Percentiles rank a stretch among this genome's conserved stretches.
phyloP scores from a whole-genome alignment of 768 basidiomycete species.

The Trametes sanguinea region DNA sequence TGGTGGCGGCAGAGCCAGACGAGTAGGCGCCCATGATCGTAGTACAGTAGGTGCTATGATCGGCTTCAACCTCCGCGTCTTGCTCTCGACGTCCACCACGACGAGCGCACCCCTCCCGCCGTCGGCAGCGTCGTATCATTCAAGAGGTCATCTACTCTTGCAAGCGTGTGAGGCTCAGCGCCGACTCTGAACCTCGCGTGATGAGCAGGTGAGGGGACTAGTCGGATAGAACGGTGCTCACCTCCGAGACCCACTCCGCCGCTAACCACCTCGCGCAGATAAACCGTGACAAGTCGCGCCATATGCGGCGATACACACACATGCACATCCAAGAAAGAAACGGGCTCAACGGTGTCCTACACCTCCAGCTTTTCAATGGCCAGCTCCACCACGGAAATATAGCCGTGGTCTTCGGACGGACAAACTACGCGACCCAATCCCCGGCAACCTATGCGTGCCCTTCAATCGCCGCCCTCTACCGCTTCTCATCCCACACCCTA shows the following conservation, averaged over 20 bases:
- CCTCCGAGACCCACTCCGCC: too few species aligned
- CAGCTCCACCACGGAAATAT: too few species aligned
- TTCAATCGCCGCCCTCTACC: neutral
- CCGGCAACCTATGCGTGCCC: neutral
- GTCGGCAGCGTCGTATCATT: too few species aligned
- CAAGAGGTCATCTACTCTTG: too few species aligned
- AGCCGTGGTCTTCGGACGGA: too few species aligned
- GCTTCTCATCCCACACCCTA: neutral
- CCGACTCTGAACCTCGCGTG: neutral
- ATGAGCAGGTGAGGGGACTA: neutral
- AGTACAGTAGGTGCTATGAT: neutral
- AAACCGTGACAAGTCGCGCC: too few species aligned
- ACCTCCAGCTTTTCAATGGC: too few species aligned
- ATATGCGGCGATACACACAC: too few species aligned
- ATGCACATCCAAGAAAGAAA: too few species aligned
- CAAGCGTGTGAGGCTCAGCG: neutral
- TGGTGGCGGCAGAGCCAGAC: neutral
- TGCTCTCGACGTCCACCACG: conserved; percentile 2
- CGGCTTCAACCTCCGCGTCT: neutral
- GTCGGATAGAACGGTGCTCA: too few species aligned
- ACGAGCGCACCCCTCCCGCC: neutral
- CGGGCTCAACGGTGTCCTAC: too few species aligned
- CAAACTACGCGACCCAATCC: neutral
- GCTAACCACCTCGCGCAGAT: too few species aligned
- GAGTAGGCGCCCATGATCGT: conserved; percentile 11